Evolutionary conservation across 2,329 filamentous ascomycete genomes (phyloP).

Genomic region (Hortaea werneckii): DNA sequence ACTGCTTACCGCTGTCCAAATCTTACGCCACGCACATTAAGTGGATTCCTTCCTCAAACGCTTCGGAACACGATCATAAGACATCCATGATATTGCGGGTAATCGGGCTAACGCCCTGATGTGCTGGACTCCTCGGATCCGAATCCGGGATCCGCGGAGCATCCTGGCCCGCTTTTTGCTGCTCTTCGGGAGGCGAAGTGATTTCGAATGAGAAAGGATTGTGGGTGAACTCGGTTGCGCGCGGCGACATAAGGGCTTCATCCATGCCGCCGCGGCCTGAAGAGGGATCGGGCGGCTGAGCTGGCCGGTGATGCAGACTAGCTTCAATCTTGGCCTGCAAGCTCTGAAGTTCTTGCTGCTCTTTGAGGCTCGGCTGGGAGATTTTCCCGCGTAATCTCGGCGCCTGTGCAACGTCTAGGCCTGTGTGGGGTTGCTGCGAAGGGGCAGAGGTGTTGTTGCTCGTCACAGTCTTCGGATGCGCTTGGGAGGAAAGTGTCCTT

Average conservation of each 20-base stretch:
- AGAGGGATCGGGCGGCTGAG: background rate
- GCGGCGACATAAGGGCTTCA: constrained; percentile 58
- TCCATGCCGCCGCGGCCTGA: constrained; percentile 5
- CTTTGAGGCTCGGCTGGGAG: constrained; percentile 24
- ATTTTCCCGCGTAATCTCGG: constrained; percentile 20
- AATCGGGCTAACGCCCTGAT: constrained; percentile 64
- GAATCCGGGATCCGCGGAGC: constrained; percentile 35
- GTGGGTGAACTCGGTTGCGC: constrained; percentile 61
- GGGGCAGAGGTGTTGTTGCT: background rate
- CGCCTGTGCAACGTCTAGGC: background rate
- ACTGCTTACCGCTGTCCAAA: no score
- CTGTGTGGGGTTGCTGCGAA: background rate
- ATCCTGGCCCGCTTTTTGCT: constrained; percentile 27
- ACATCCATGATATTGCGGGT: constrained; percentile 69
- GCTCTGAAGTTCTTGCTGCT: constrained; percentile 23
- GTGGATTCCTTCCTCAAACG: background rate
- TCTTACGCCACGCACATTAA: background rate
- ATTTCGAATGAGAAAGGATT: constrained; percentile 47
- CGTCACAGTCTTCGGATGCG: constrained; percentile 3
- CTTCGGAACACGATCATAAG: constrained; percentile 39
- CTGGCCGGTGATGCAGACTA: constrained; percentile 10
- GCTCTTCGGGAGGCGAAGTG: constrained; percentile 14
- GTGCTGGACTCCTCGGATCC: constrained; percentile 66
- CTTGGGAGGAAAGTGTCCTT: constrained; percentile 13
- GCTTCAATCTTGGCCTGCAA: constrained; percentile 24